A percentile compares a stretch with the other conserved stretches of the same genome.
Conservation (phyloP, 371 early-diverging fungal genomes). For the Mortierella sp. region DNA sequence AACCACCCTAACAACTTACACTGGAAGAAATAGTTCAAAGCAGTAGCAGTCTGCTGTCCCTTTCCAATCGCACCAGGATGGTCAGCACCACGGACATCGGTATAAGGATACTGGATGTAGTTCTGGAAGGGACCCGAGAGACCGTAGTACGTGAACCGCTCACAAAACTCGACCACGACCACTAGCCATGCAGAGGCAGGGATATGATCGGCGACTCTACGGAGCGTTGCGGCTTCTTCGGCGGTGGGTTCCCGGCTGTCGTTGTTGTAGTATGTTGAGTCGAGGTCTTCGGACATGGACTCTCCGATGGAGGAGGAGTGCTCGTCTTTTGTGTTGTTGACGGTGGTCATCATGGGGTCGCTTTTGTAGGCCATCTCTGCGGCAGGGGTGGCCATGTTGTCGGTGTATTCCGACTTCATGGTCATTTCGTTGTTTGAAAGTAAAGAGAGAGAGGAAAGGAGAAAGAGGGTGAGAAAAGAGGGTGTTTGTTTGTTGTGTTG, state of each 20-base stretch:
- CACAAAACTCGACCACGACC: slow-evolving; percentile 69
- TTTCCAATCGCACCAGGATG: slow-evolving; percentile 71
- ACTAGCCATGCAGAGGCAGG: slow-evolving; percentile 68
- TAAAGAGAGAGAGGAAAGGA: neutral
- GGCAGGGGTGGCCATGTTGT: slow-evolving; percentile 12
- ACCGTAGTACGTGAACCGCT: slow-evolving; percentile 82
- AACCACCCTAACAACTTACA: slow-evolving; percentile 44
- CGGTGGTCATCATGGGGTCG: slow-evolving; percentile 35
- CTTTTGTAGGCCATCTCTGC: slow-evolving; percentile 46
- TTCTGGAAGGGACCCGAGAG: slow-evolving; percentile 59
- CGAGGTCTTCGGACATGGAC: slow-evolving; percentile 21
- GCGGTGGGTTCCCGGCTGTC: slow-evolving; percentile 35
- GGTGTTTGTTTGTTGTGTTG: neutral
- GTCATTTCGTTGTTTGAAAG: neutral
- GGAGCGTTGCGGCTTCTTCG: slow-evolving; percentile 41
- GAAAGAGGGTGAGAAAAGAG: neutral
- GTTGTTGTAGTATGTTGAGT: slow-evolving; percentile 12
- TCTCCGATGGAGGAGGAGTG: neutral
- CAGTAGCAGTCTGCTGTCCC: slow-evolving; percentile 75
- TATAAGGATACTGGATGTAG: slow-evolving; percentile 57
- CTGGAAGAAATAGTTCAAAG: slow-evolving; percentile 81
- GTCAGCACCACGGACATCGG: slow-evolving; percentile 24
- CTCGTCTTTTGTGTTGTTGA: neutral
- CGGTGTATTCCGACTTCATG: slow-evolving; percentile 38
- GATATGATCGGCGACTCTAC: slow-evolving; percentile 59